Percentiles rank a stretch among this genome's conserved stretches.
Conservation (phyloP, 495 filamentous ascomycete species). For the Zalerion maritima region DNA sequence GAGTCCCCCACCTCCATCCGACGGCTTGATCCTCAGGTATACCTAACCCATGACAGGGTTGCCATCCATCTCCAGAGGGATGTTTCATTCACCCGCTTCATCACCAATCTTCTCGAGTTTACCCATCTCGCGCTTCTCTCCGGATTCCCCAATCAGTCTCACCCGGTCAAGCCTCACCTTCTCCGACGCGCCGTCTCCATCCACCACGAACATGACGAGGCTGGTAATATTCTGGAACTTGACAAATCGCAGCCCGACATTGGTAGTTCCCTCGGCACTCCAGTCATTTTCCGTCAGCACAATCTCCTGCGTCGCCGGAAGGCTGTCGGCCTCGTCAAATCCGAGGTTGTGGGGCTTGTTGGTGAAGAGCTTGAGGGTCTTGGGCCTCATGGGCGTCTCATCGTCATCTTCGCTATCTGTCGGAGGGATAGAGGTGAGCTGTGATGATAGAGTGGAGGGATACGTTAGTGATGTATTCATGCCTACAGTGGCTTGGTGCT, state of each 20-base stretch:
- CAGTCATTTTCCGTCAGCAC: conserved; percentile 62
- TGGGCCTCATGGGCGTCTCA: conserved; percentile 72
- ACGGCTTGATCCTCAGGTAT: too few relatives aligned
- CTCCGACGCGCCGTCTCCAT: conserved; percentile 75
- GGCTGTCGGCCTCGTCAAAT: conserved; percentile 90
- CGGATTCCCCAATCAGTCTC: conserved; percentile 77
- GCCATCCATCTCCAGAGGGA: not conserved
- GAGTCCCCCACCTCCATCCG: too few relatives aligned
- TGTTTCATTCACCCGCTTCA: conserved; percentile 44
- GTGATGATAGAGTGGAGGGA: too few relatives aligned
- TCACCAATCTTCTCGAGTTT: conserved; percentile 93
- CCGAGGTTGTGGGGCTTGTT: conserved; percentile 81
- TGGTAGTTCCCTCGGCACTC: conserved; percentile 82
- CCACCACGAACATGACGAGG: conserved; percentile 75
- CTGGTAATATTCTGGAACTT: conserved; percentile 91
- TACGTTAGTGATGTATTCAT: too few relatives aligned
- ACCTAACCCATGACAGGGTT: too few relatives aligned
- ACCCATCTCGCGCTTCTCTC: conserved; percentile 81
- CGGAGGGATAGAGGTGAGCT: conserved; percentile 72
- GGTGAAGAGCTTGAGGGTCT: conserved; percentile 65
- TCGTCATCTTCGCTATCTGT: conserved; percentile 45
- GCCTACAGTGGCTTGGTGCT: not conserved
- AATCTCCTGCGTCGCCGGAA: conserved; percentile 60
- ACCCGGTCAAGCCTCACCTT: conserved; percentile 78
- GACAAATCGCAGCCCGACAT: conserved; percentile 73